Conservation (phyloP, 2,329 filamentous ascomycete genomes). For the Aspergillus ochraceoroseus region DNA sequence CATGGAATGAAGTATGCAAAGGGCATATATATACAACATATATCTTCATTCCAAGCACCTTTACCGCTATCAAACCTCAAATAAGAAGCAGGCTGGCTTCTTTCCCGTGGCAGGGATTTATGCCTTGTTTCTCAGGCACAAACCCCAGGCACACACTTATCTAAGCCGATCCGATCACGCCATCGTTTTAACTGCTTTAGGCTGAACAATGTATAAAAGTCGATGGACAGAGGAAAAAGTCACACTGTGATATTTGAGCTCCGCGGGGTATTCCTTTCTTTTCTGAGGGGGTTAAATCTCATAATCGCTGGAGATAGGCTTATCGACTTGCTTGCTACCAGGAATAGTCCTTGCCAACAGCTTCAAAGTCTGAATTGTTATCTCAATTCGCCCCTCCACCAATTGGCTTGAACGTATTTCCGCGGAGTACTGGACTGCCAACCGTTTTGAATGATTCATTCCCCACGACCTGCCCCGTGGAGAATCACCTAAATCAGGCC, state of each 20-base stretch:
- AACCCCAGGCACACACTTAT: constrained; percentile 14
- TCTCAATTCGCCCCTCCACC: constrained; percentile 16
- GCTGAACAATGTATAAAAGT: constrained; percentile 26
- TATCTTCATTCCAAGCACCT: too few relatives aligned
- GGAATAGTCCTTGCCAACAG: constrained; percentile 8
- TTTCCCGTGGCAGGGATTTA: not conserved
- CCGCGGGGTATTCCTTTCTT: not conserved
- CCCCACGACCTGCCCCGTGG: not conserved
- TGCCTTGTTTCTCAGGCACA: constrained; percentile 6
- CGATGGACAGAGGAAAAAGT: constrained; percentile 4
- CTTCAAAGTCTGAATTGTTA: constrained; percentile 13
- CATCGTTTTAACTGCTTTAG: constrained; percentile 29
- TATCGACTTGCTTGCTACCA: constrained; percentile 14
- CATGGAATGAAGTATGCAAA: too few relatives aligned
- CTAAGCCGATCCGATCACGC: constrained; percentile 28
- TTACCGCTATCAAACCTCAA: not conserved
- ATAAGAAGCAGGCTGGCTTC: not conserved
- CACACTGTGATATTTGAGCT: not conserved
- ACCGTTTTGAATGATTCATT: constrained; percentile 12
- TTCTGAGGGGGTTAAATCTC: constrained; percentile 1
- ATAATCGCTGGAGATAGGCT: constrained; percentile 17
- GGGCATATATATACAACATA: too few relatives aligned
- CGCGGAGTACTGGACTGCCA: constrained; percentile 18
- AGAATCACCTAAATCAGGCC: not conserved
- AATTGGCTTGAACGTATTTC: constrained; percentile 19